Conservation (phyloP, 257 asterid genomes). For the Rauvolfia tetraphylla region DNA sequence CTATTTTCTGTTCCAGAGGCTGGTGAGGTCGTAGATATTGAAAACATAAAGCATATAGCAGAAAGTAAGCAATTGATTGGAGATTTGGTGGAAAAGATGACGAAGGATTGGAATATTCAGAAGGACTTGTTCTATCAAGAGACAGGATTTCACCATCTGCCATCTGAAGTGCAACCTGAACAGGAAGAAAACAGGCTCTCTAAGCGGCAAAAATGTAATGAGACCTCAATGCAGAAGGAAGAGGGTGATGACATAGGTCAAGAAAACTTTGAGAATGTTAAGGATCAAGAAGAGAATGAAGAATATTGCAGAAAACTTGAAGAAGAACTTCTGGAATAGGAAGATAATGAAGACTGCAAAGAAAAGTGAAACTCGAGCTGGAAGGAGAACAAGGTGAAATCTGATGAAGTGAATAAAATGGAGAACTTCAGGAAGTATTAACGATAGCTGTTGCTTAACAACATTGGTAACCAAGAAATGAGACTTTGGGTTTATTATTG, state of each 20-base stretch:
- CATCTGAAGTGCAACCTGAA: conserved; percentile 10
- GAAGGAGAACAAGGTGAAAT: no score
- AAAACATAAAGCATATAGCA: conserved; percentile 62
- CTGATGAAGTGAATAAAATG: no score
- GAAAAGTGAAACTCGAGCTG: no score
- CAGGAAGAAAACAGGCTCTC: conserved; percentile 6
- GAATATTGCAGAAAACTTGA: conserved; percentile 40
- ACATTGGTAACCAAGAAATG: no score
- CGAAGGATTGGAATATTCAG: conserved; percentile 55
- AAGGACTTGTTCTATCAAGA: conserved; percentile 48
- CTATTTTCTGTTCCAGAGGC: conserved; percentile 43
- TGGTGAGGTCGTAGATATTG: conserved; percentile 50
- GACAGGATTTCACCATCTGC: conserved; percentile 33
- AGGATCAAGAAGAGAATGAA: conserved; percentile 14
- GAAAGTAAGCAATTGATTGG: conserved; percentile 53
- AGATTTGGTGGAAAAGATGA: conserved; percentile 50
- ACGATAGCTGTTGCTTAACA: no score
- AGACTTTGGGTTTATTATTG: no score
- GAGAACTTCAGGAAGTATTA: no score
- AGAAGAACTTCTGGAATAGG: conserved; percentile 6
- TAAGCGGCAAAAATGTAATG: conserved; percentile 1
- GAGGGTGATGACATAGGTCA: conserved; percentile 1
- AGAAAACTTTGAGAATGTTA: background rate
- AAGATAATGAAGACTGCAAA: background rate
- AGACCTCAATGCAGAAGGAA: conserved; percentile 5